These are phyloP conservation scores for Millerago galiae DNA, from an alignment of 805 yeast species.

Conservation along the genomic window DNA sequence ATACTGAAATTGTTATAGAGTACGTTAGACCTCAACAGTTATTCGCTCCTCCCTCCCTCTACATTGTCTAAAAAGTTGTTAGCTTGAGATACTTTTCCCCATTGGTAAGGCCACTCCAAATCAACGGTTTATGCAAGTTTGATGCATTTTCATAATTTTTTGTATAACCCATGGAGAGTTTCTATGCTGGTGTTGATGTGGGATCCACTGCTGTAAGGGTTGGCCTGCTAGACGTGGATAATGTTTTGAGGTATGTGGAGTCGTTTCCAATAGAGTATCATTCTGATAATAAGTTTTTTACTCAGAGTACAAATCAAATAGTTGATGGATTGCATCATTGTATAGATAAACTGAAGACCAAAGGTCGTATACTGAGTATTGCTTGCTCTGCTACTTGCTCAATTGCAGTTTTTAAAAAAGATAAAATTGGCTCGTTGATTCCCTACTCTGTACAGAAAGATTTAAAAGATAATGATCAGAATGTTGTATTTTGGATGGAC, in stretches of 20 bases:
- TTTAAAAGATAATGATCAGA: conserved; percentile 23
- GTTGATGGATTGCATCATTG: conserved; percentile 26
- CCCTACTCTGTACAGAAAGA: conserved; percentile 31
- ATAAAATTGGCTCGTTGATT: conserved; percentile 5
- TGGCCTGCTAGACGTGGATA: conserved; percentile 23
- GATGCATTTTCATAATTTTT: neutral
- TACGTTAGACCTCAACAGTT: too few species aligned
- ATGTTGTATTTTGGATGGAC: conserved; percentile 59
- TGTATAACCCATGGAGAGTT: neutral
- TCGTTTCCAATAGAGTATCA: conserved; percentile 21
- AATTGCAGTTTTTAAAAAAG: conserved; percentile 36
- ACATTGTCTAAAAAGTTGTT: too few species aligned
- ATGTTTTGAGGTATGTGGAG: conserved; percentile 11
- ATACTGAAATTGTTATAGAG: too few species aligned
- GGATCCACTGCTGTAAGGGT: conserved; percentile 47
- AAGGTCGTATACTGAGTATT: conserved; percentile 20
- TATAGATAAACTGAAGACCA: conserved; percentile 9
- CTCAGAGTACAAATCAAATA: conserved; percentile 39
- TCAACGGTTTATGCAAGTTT: neutral
- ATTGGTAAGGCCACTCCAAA: neutral
- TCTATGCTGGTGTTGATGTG: conserved; percentile 38
- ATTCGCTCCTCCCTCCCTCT: too few species aligned
- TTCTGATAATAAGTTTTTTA: conserved; percentile 21
- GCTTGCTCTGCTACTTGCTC: conserved; percentile 56
- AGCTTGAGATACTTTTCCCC: too few species aligned